Base-by-base conservation (phyloP, 495 filamentous ascomycete species). In the Elasticomyces elasticus region DNA sequence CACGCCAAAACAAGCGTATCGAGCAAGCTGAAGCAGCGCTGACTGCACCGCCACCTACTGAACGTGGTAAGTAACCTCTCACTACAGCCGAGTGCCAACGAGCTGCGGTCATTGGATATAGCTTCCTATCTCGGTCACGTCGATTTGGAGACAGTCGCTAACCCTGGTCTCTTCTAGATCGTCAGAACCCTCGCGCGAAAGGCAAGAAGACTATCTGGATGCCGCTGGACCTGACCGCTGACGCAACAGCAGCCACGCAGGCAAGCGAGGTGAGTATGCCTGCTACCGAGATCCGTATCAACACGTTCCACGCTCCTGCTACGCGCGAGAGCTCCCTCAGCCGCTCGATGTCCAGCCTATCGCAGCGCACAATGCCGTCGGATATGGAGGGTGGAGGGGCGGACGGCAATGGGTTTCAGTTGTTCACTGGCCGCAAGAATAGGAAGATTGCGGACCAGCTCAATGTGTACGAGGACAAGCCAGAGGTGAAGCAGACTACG, bases 21-120 rank as follows among this genome's bases (percentile, higher is more conserved):
- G 45, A 54, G 25, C 49, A 54, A 41, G 59, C 59, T 1, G 59
- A 62, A n/a, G 54, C 59, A 20, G 49, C 59, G 1, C 41, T 58
- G 25, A 45, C n/a, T 22, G 54, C 33, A 13, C 54, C 54, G 10
- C 17, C 15, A 1, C 49, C 48, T 19, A 30, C 47, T 17, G 53
- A 52, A 12, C 37, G 42, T 13, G 56, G n/a, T n/a, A n/a, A n/a
- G n/a, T n/a, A n/a, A n/a, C n/a, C n/a, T n/a, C n/a, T n/a, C n/a
- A n/a, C n/a, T n/a, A n/a, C n/a, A n/a, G n/a, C n/a, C n/a, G n/a
- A n/a, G n/a, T n/a, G n/a, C n/a, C n/a, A n/a, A n/a, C n/a, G n/a
- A n/a, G n/a, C n/a, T n/a, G n/a, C n/a, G n/a, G n/a, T n/a, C n/a
- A n/a, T n/a, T n/a, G n/a, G n/a, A n/a, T n/a, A n/a, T n/a, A n/a